Percentiles rank a stretch among this genome's conserved stretches.
Conservation (phyloP, 2,329 filamentous ascomycete genomes). For the Stemphylium lycopersici region DNA sequence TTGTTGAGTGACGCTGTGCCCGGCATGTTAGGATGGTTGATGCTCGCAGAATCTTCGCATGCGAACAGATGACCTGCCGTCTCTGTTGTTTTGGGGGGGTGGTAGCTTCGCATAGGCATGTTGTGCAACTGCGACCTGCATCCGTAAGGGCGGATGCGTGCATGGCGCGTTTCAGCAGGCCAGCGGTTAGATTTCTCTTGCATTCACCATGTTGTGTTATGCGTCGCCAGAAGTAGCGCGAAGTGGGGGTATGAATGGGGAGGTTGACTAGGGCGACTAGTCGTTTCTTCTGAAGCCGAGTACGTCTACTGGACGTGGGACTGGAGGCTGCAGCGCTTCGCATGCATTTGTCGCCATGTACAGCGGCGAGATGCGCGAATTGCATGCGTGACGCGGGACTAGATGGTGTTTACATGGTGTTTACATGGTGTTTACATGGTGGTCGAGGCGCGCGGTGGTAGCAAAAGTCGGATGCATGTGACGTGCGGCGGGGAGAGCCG, state of each 20-base stretch:
- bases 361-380: not conserved
- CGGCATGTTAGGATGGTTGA: constrained; percentile 15
- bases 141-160: constrained; percentile 16
- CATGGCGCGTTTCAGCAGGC: constrained; percentile 32
- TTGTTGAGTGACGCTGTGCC: constrained; percentile 26
- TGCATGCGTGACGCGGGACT: not conserved
- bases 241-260: constrained; percentile 11
- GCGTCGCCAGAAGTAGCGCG: constrained; percentile 21
- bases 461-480: too few species aligned
- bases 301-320: not conserved
- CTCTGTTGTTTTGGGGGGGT: constrained; percentile 15
- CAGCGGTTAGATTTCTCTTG: constrained; percentile 13
- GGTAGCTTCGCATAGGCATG: constrained; percentile 10
- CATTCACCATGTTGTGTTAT: constrained; percentile 25
- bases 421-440: too few species aligned
- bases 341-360: not conserved
- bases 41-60: constrained; percentile 8
- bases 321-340: too few species aligned
- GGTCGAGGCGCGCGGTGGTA: too few species aligned
- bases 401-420: too few species aligned
- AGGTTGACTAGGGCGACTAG: not conserved
- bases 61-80: constrained; percentile 27
- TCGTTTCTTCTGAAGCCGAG: constrained; percentile 2
- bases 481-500: too few species aligned
- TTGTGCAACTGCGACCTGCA: constrained; percentile 23